These are phyloP conservation scores for Trichoderma pleuroti DNA, from an alignment of 2,329 filamentous ascomycete genomes.

Conservation along the genomic window DNA sequence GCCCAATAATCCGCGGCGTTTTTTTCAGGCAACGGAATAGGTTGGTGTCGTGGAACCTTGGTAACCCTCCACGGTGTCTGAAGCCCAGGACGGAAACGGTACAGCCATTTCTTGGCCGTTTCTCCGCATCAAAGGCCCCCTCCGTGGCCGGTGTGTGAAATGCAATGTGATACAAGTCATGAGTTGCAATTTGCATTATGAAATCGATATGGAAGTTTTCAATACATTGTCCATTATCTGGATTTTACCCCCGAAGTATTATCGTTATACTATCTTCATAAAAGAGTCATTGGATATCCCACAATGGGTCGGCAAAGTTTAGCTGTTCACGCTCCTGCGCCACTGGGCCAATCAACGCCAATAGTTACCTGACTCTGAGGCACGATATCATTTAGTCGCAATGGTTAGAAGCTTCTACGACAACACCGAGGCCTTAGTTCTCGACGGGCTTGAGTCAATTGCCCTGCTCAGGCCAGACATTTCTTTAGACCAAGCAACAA, in stretches of 20 bases:
- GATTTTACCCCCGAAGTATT: background rate
- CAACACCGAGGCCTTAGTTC: background rate
- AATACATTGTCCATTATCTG: background rate
- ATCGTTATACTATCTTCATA: background rate
- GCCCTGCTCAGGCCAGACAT: background rate
- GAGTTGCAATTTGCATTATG: background rate
- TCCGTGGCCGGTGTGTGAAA: background rate
- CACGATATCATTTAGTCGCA: background rate
- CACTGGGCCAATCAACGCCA: background rate
- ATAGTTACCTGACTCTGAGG: background rate
- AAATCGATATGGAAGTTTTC: background rate
- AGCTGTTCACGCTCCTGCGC: background rate
- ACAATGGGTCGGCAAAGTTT: background rate
- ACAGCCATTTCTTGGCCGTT: background rate
- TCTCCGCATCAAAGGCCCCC: background rate
- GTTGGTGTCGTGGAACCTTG: background rate
- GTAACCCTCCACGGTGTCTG: background rate
- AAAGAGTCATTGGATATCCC: background rate
- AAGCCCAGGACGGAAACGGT: constrained; percentile 1
- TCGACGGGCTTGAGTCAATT: background rate
- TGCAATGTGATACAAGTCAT: background rate
- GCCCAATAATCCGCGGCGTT: background rate
- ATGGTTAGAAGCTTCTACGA: background rate
- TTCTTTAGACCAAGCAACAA: background rate
- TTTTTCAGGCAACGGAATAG: background rate